Evolutionary conservation across 139 green algal species (phyloP), one percentile per base, ranked within the genome.

Genomic region (Chlorella sp.): DNA sequence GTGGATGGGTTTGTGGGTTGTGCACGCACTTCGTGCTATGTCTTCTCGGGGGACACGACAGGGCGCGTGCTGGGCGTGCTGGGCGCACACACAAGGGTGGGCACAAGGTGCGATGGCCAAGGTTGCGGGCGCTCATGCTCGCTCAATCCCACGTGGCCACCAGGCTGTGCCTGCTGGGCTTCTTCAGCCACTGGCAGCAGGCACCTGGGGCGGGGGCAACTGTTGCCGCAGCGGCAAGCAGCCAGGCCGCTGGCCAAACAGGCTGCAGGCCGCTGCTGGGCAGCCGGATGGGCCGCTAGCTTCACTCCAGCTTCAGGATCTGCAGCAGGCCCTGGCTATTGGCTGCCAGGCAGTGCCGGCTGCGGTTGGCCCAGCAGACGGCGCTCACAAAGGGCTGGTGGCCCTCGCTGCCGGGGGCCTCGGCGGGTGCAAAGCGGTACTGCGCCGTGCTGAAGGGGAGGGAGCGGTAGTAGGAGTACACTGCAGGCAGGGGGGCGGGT

Each of bases 301-400:
- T 57, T 57, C 48, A 89, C 15, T 92, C 78, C 79, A 93, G 79
- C 26, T 91, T 30, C 37, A 93, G 86, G n/a, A 94, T 82, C 34
- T 90, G 81, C 24, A 93, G 42, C 71, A 86, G 34, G 28, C 90
- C 90, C 88, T 92, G 76, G 81, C 90, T 93, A 71, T 94, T 94
- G 69, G 88, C 91, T 14, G 86, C 90, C 86, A 94, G 81, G 57
- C 60, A 87, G 61, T 93, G 91, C 77, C 79, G 81, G 37, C 64
- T 76, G 82, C 64, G 36, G 40, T 78, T 83, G 60, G 90, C 86
- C 91, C 91, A 94, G 66, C 68, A 89, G 32, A 94, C 91, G 34
- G 85, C 78, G 53, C 86, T 91, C 39, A 91, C 91, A 84, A 92
- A 92, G 5, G 89, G 88, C 68, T 73, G 80, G 80, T 91, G 85